These are phyloP conservation scores for Lagenaria siceraria DNA, from an alignment of 306 rosid species.

Conservation along the genomic window DNA sequence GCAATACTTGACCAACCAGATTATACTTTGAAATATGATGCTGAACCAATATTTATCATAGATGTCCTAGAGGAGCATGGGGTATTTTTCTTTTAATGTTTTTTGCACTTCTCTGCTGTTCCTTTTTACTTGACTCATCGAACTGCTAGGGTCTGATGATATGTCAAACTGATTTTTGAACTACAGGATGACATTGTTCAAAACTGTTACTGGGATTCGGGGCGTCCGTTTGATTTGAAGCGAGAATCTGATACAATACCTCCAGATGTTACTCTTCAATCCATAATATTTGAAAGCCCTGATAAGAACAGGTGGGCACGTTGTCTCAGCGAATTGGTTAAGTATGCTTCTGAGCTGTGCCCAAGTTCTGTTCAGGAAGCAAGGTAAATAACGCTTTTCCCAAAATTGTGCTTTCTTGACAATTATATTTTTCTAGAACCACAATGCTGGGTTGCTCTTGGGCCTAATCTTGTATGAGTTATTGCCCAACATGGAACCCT, in stretches of 20 bases:
- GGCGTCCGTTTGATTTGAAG: slow-evolving; percentile 87
- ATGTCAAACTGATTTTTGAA: slow-evolving; percentile 14
- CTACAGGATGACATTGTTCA: slow-evolving; percentile 95
- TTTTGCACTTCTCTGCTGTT: background rate
- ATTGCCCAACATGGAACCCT: background rate
- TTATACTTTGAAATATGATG: slow-evolving; percentile 58
- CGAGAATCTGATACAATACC: slow-evolving; percentile 92
- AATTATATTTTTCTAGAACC: background rate
- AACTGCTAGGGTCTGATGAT: slow-evolving; percentile 12
- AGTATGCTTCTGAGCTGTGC: slow-evolving; percentile 92
- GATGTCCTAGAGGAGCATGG: slow-evolving; percentile 99
- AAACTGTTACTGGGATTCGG: slow-evolving; percentile 94
- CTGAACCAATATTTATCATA: slow-evolving; percentile 84
- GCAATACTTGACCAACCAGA: slow-evolving; percentile 51
- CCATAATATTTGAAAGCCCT: slow-evolving; percentile 95
- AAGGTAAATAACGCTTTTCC: slow-evolving; percentile 33
- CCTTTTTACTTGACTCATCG: slow-evolving; percentile 2
- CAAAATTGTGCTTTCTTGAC: background rate
- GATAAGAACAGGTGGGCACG: slow-evolving; percentile 98
- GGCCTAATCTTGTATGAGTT: background rate
- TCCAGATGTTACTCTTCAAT: slow-evolving; percentile 84
- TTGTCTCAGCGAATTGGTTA: slow-evolving; percentile 91
- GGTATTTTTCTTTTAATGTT: slow-evolving; percentile 29
- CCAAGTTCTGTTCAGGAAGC: slow-evolving; percentile 92
- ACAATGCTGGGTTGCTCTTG: background rate